Evolutionary conservation across 129 eudicot genomes (phyloP).

Genomic region (Ambrosia artemisiifolia): DNA sequence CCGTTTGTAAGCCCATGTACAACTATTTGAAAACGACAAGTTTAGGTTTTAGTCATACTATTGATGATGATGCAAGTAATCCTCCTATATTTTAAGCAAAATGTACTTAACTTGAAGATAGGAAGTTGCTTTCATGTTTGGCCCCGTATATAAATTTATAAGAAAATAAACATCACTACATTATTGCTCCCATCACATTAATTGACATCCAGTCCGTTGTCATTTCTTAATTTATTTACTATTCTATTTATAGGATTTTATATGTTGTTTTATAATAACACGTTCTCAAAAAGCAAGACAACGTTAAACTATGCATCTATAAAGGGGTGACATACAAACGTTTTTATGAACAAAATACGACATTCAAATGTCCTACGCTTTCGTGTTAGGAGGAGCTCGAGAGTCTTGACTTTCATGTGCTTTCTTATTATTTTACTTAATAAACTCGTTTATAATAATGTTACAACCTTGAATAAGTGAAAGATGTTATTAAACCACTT

Average conservation of each 20-base stretch:
- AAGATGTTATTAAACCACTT: no score
- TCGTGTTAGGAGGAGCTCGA: neutral
- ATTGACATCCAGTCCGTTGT: conserved; percentile 18
- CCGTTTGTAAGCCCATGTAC: conserved; percentile 24
- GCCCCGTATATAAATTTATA: conserved; percentile 11
- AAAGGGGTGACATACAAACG: neutral
- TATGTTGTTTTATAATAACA: conserved; percentile 3
- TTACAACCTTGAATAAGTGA: no score
- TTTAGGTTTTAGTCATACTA: conserved; percentile 18
- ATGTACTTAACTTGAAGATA: conserved; percentile 31
- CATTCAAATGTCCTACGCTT: neutral
- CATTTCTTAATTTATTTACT: conserved; percentile 10
- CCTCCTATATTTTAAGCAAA: conserved; percentile 25
- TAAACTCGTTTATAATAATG: no score
- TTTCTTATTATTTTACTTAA: neutral
- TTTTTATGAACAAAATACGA: neutral
- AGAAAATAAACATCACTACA: conserved; percentile 13
- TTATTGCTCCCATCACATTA: conserved; percentile 30
- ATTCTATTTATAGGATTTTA: neutral
- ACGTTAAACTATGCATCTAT: neutral
- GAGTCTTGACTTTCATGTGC: neutral
- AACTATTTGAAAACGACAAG: conserved; percentile 31
- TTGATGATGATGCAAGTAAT: conserved; percentile 22
- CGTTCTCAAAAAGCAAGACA: neutral
- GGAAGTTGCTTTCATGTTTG: conserved; percentile 33